These are phyloP conservation scores for Candida namnaoensis DNA, from an alignment of 805 yeast species.

Conservation along the genomic window DNA sequence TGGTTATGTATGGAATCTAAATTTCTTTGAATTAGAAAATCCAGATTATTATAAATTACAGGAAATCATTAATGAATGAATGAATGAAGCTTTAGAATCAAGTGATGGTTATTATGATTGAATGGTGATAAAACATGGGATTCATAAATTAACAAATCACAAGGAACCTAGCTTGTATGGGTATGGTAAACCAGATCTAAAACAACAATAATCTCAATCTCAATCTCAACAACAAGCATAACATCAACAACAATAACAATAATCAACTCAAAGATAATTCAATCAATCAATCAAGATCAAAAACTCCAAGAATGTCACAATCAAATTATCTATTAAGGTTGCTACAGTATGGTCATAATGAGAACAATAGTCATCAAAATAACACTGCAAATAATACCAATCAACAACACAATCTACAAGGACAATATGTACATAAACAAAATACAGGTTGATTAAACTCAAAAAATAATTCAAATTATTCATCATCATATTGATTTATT, in stretches of 20 bases:
- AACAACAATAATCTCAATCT: conserved; percentile 9
- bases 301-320: conserved; percentile 16
- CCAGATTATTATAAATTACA: conserved; percentile 92
- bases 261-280: conserved; percentile 6
- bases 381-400: no score
- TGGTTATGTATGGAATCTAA: conserved; percentile 78
- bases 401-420: no score
- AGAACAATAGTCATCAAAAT: no score
- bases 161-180: conserved; percentile 95
- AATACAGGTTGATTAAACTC: no score
- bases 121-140: conserved; percentile 98
- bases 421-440: no score
- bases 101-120: conserved; percentile 86
- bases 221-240: conserved; percentile 8
- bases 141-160: conserved; percentile 71
- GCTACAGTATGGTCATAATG: conserved; percentile 18
- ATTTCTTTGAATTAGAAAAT: conserved; percentile 86
- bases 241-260: conserved; percentile 5
- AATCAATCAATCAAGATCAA: conserved; percentile 17
- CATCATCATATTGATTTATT: no score
- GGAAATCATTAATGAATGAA: conserved; percentile 64
- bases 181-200: conserved; percentile 90
- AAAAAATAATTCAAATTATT: no score
- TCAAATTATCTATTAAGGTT: conserved; percentile 15
- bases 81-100: conserved; percentile 68